phyloP scores from a whole-genome alignment of 345 rosid genomes.

The Jatropha curcas region DNA sequence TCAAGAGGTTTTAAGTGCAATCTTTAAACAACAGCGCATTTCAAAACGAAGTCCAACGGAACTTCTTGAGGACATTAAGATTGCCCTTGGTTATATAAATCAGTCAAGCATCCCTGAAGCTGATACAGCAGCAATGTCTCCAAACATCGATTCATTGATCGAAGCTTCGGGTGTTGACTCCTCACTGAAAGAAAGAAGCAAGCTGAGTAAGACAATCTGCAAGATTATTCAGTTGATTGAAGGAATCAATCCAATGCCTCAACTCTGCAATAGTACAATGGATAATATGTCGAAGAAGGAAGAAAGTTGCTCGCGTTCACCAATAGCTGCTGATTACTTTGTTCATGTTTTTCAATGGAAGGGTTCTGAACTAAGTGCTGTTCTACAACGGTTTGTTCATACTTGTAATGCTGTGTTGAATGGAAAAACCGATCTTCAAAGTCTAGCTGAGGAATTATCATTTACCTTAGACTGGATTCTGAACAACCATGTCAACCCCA shows the following conservation, averaged over 20 bases:
- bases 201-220: slow-evolving; percentile 37
- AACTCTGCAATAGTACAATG: neutral
- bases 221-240: slow-evolving; percentile 47
- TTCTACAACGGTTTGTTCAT: slow-evolving; percentile 36
- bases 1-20: slow-evolving; percentile 79
- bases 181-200: slow-evolving; percentile 16
- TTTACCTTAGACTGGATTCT: slow-evolving; percentile 46
- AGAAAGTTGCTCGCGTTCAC: slow-evolving; percentile 19
- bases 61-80: slow-evolving; percentile 73
- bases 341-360: slow-evolving; percentile 50
- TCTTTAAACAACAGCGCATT: slow-evolving; percentile 58
- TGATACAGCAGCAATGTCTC: slow-evolving; percentile 14
- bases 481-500: slow-evolving; percentile 33
- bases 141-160: slow-evolving; percentile 18
- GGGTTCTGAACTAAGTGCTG: slow-evolving; percentile 36
- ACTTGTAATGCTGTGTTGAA: slow-evolving; percentile 41
- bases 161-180: slow-evolving; percentile 25
- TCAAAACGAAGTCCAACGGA: slow-evolving; percentile 56
- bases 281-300: slow-evolving; percentile 12
- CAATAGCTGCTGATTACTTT: slow-evolving; percentile 28
- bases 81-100: slow-evolving; percentile 66
- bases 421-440: slow-evolving; percentile 34
- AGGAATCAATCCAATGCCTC: slow-evolving; percentile 31
- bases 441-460: slow-evolving; percentile 42
- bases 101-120: slow-evolving; percentile 16